Base-by-base conservation (phyloP, 768 basidiomycete species). In the Ephemerocybe angulata region DNA sequence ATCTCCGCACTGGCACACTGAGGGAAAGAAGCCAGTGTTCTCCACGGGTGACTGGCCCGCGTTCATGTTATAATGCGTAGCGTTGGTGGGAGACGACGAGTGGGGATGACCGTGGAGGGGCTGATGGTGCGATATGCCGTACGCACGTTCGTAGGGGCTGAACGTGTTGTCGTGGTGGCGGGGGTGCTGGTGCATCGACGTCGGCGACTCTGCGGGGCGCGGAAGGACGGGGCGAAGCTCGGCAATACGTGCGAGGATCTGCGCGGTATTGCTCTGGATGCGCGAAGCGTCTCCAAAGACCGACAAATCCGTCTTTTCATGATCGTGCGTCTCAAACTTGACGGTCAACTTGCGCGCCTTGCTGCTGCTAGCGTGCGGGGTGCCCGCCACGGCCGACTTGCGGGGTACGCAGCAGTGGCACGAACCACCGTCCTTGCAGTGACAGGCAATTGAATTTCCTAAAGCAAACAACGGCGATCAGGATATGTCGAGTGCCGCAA, bases 201-300 rank as follows among this genome's bases (percentile, higher is more conserved):
- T 12, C 4, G 17, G 15, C 7, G 21, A 38, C 25, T 25, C 13
- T n/a, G 7, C n/a, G 49, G 85, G 85, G 10, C 84, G 83, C 4
- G 88, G 88, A 31, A 88, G 80, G 19, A 90, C 84, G 2, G 87
- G 85, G 6, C 87, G 83, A 53, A 86, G 71, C 60, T 85, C 83
- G 7, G 84, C 78, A 44, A 85, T 80, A 55, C 85, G 83, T 7
- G 79, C 81, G 12, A 83, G 70, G 53, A 84, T 79, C 54, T 83
- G 79, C 33, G 78, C 71, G 24, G 79, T 51, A 53, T 27, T 48
- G 52, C 33, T 44, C 27, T 50, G 53, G 15, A 27, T 40, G 35
- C 49, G 50, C 24, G 42, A 46, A 21, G 5, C 40, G 55, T 54
- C 31, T 47, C 53, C 53, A 49, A 30, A 24, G 46, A 50, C 41